Percentiles rank a stretch among this genome's conserved stretches.
Evolutionary conservation across 495 filamentous ascomycete genomes (phyloP).

Genomic region (Talaromyces ruber): DNA sequence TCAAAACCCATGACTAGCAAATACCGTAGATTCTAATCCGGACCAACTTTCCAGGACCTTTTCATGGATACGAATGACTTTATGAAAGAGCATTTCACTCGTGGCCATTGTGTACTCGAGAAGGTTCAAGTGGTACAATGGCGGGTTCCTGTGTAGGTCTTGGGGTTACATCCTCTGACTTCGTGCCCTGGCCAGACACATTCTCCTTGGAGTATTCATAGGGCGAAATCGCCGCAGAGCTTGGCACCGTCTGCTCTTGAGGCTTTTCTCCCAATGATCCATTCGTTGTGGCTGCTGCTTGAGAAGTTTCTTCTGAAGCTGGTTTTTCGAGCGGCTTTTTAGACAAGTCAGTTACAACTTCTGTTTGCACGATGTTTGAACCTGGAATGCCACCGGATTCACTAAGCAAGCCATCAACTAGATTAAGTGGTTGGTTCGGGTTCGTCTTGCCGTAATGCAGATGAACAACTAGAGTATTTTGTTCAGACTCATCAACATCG

Average conservation of each 20-base stretch:
- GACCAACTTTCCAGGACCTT: background rate
- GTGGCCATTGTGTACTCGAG: constrained; percentile 4
- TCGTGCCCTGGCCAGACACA: background rate
- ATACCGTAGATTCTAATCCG: background rate
- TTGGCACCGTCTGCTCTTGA: background rate
- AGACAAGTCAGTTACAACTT: background rate
- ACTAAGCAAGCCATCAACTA: background rate
- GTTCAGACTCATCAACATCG: constrained; percentile 46
- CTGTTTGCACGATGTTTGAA: background rate
- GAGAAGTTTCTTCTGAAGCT: background rate
- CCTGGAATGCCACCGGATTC: background rate
- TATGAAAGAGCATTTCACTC: background rate
- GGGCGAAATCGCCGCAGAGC: background rate
- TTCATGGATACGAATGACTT: background rate
- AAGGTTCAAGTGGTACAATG: constrained; percentile 3
- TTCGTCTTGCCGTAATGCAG: constrained; percentile 42
- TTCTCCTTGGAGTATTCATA: constrained; percentile 7
- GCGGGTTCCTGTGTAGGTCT: background rate
- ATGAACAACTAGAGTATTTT: constrained; percentile 56
- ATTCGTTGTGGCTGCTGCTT: background rate
- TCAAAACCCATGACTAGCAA: background rate
- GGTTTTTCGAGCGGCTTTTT: background rate
- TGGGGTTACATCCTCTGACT: background rate
- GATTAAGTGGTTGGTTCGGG: constrained; percentile 7
- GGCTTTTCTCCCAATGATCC: background rate